Percentiles rank a stretch among this genome's conserved stretches.
These are phyloP conservation scores for Aaosphaeria arxii DNA, from an alignment of 2,329 filamentous ascomycete genomes.

Conservation along the genomic window DNA sequence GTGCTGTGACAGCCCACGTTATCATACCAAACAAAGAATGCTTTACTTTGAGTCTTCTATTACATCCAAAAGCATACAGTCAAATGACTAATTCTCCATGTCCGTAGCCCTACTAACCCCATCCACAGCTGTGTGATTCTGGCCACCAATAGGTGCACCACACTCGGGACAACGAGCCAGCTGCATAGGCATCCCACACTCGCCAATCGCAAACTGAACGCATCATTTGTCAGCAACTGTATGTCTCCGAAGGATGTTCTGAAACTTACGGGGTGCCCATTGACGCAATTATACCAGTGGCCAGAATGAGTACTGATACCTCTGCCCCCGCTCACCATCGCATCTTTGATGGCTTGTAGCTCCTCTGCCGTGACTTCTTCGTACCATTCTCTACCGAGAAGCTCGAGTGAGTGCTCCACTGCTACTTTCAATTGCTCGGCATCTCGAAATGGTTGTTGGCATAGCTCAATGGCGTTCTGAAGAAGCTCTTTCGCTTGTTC, in stretches of 20 bases:
- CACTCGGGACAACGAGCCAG: conserved; percentile 60
- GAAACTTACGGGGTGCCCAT: conserved; percentile 46
- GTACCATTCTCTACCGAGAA: conserved; percentile 36
- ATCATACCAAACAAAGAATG: no score
- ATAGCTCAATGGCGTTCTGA: conserved; percentile 27
- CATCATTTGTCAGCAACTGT: not conserved
- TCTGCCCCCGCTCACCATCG: conserved; percentile 45
- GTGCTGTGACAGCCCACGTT: no score
- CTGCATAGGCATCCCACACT: conserved; percentile 64
- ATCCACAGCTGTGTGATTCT: conserved; percentile 43
- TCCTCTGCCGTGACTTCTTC: conserved; percentile 43
- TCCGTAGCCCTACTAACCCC: conserved; percentile 42
- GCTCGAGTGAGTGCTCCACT: conserved; percentile 19
- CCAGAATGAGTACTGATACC: conserved; percentile 45
- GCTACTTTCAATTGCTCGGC: conserved; percentile 20
- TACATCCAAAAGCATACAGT: no score
- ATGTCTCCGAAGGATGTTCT: not conserved
- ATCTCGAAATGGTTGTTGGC: conserved; percentile 29
- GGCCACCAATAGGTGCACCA: conserved; percentile 53
- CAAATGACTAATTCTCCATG: not conserved
- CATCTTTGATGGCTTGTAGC: conserved; percentile 43
- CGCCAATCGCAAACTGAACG: conserved; percentile 54
- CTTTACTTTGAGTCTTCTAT: no score
- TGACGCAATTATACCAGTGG: conserved; percentile 58
- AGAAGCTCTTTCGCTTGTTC: conserved; percentile 25